A percentile compares a stretch with the other conserved stretches of the same genome.
Conservation (phyloP, 2,329 filamentous ascomycete species). For the Mollisia scopiformis region DNA sequence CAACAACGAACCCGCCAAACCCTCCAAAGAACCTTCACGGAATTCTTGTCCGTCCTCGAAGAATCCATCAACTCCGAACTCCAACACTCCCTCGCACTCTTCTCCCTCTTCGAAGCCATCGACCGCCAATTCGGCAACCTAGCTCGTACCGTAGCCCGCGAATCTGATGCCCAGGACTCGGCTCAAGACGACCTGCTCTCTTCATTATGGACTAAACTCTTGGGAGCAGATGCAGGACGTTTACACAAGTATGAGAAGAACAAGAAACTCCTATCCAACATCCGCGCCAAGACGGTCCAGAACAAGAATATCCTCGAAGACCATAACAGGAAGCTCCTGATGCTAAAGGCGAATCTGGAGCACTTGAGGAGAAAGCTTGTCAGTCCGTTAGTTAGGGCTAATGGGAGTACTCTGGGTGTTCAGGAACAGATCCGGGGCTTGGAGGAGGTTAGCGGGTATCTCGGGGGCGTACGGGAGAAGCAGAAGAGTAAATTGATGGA, state of each 20-base stretch:
- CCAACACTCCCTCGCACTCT: conserved; percentile 77
- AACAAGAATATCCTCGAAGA: conserved; percentile 88
- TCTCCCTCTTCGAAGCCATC: conserved; percentile 88
- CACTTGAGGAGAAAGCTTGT: conserved; percentile 82
- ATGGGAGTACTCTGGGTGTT: conserved; percentile 71
- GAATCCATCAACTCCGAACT: conserved; percentile 87
- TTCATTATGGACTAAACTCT: conserved; percentile 82
- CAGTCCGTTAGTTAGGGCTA: conserved; percentile 75
- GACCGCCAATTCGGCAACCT: conserved; percentile 90
- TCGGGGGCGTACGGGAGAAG: conserved; percentile 73
- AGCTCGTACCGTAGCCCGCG: conserved; percentile 81
- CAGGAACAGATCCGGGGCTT: conserved; percentile 86
- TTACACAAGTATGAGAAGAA: conserved; percentile 95
- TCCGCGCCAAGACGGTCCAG: conserved; percentile 80
- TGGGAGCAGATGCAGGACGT: conserved; percentile 73
- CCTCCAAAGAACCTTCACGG: conserved; percentile 83
- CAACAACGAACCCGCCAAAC: conserved; percentile 80
- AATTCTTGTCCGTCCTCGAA: conserved; percentile 85
- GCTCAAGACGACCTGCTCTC: conserved; percentile 80
- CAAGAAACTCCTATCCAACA: conserved; percentile 74
- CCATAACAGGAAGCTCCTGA: conserved; percentile 82
- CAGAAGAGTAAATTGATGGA: conserved; percentile 87
- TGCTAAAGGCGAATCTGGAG: conserved; percentile 85
- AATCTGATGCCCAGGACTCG: conserved; percentile 79
- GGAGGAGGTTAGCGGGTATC: conserved; percentile 76